Evolutionary conservation across 352 stramenopile species (phyloP), one percentile per base, ranked within the genome.

Genomic region (Plasmopara muralis): DNA sequence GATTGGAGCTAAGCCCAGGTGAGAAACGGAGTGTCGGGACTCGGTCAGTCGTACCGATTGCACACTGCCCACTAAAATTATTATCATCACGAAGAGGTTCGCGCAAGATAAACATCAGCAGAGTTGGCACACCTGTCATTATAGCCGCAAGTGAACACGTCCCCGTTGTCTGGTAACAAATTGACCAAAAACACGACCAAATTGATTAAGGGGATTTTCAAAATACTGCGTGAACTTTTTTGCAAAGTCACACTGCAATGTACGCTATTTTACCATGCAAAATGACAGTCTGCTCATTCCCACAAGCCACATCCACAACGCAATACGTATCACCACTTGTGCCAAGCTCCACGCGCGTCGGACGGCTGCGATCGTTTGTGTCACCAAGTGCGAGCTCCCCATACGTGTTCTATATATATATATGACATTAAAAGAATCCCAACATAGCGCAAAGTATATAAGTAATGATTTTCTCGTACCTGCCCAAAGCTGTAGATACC

Each of bases 261-360:
- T n/a, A n/a, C 15, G 14, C n/a, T 44, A 4, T 6, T 65, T 25
- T 47, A 92, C 81, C 76, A 13, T 67, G 81, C 5, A 97, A 61
- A 14, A 97, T 69, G 35, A 84, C 67, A 5, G 88, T 97, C 54
- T 97, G 87, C 50, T 97, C 89, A 55, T 97, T 97, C 29, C 85
- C 87, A 35, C 82, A 93, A 1, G 85, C 82, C 5, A 93, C 78
- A 47, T 95, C 82, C 6, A 90, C 58, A 6, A 95, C 68, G n/a
- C 73, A 67, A 6, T 70, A 64, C 31, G 35, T 57, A 7, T 67
- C 51, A 12, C 64, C 68, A 3, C 64, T 53, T 20, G 29, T 52
- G 15, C 49, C 41, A 38, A 64, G 29, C 9, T 73, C 47, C 5
- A 93, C 58, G 14, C 62, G 70, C 6, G 57, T 83, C 0, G 85